Base-by-base conservation (phyloP, 202 grass and related monocot species). In the Brachypodium distachyon region DNA sequence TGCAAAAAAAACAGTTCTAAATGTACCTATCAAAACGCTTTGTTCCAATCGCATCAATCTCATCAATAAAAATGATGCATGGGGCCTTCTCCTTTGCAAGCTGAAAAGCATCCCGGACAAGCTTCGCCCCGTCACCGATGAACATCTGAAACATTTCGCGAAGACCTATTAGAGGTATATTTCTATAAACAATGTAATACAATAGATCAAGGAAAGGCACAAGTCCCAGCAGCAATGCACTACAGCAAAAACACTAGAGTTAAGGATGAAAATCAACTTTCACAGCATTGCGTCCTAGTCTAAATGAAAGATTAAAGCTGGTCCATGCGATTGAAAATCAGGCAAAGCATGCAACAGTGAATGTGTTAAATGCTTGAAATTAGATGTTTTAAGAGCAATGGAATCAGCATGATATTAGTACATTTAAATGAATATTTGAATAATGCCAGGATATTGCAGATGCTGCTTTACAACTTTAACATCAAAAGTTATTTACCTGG, bases 41-140 rank as follows among this genome's bases (percentile, higher is more conserved):
- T 28, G 91, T 92, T 73, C 95, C 95, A 77, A 98, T 98, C 40
- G 95, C 95, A 87, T 98, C 91, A 23, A 98, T 94, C 83, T 94
- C 91, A 83, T 98, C 95, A 34, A 98, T 98, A 69, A 98, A 94
- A 57, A 98, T 98, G 53, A 98, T 92, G 72, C 91, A 98, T 3
- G 95, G 95, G 38, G 95, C 39, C 76, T 94, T 98, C 61, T 94
- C 91, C 72, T 98, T 98, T 4, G 95, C 95, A 14, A 98, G 80
- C 87, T 92, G 87, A 78, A 98, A 94, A 25, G 95, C 91, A 84
- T 94, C 95, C 31, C 89, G 84, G 53, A 98, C 95, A 11, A 98
- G 89, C 77, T 92, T 94, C 74, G 95, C 91, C 43, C 95, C 95
- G 33, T 94, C 86, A 80, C 95, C 95, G 3, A 97, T 94, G 85